Conservation (phyloP, 2,329 filamentous ascomycete species). For the Botrytis fragariae region DNA sequence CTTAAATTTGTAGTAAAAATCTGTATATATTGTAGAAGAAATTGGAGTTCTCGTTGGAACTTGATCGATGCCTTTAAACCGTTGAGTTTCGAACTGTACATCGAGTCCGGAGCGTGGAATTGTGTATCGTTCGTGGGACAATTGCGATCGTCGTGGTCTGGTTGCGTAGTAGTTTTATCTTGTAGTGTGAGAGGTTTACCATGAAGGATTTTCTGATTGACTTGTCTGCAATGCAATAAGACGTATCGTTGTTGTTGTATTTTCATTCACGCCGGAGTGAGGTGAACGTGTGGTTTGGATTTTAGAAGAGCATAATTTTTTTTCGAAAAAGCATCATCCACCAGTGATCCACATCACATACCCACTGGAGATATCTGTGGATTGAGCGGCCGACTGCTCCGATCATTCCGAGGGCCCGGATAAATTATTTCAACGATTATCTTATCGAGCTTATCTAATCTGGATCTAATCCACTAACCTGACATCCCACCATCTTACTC, state of each 20-base stretch:
- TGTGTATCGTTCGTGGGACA: background rate
- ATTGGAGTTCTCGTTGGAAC: constrained; percentile 30
- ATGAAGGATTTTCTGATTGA: background rate
- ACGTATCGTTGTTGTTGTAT: background rate
- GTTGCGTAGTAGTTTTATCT: background rate
- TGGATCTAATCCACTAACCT: background rate
- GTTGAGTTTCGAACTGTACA: constrained; percentile 25
- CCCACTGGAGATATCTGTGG: background rate
- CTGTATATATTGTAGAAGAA: constrained; percentile 34
- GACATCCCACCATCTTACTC: constrained; percentile 5
- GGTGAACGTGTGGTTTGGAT: background rate
- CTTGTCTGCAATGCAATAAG: background rate
- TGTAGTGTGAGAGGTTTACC: background rate
- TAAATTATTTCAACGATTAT: background rate
- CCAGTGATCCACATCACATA: no score
- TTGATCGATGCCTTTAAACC: constrained; percentile 26
- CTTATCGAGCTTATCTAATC: constrained; percentile 4
- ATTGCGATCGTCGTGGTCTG: background rate
- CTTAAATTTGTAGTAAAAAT: constrained; percentile 14
- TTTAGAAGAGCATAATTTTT: constrained; percentile 2
- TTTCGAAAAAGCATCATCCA: background rate
- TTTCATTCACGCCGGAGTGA: background rate
- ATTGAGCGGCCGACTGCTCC: constrained; percentile 1
- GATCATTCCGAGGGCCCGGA: background rate
- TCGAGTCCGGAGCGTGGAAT: constrained; percentile 22